Conservation (phyloP, 2,329 filamentous ascomycete genomes). For the Leptographium wingfieldii region DNA sequence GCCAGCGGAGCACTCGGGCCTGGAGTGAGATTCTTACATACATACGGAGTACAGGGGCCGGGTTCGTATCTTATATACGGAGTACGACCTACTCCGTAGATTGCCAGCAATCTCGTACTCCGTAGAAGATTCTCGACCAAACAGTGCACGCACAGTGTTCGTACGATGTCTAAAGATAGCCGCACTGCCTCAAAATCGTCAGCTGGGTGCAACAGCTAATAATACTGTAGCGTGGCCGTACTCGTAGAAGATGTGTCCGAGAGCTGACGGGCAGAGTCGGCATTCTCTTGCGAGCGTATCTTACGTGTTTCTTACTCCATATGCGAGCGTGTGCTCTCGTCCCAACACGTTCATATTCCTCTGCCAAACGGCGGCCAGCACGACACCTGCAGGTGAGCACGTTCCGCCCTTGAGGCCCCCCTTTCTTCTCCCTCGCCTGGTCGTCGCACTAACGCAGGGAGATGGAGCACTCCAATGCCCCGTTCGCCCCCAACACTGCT, state of each 20-base stretch:
- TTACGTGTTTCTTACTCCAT: neutral
- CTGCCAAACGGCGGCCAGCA: neutral
- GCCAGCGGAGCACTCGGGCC: neutral
- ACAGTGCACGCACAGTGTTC: neutral
- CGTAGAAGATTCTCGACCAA: neutral
- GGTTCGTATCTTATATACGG: too few species aligned
- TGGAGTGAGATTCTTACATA: too few species aligned
- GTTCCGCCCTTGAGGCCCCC: neutral
- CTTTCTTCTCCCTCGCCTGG: neutral
- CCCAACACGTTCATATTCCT: neutral
- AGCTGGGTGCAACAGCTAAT: neutral
- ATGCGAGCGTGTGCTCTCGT: neutral
- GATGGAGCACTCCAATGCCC: neutral
- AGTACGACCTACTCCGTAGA: too few species aligned
- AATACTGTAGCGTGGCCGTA: neutral
- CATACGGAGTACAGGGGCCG: too few species aligned
- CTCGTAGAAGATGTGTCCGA: neutral
- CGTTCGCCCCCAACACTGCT: neutral
- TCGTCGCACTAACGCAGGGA: conserved; percentile 3
- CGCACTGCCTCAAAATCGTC: neutral
- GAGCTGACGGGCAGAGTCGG: neutral
- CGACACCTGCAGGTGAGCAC: neutral
- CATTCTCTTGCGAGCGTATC: too few species aligned
- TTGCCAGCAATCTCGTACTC: neutral
- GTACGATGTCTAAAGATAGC: neutral